A percentile compares a stretch with the other conserved stretches of the same genome.
Evolutionary conservation across 2,329 filamentous ascomycete genomes (phyloP).

Genomic region (Fusarium nisikadoi): DNA sequence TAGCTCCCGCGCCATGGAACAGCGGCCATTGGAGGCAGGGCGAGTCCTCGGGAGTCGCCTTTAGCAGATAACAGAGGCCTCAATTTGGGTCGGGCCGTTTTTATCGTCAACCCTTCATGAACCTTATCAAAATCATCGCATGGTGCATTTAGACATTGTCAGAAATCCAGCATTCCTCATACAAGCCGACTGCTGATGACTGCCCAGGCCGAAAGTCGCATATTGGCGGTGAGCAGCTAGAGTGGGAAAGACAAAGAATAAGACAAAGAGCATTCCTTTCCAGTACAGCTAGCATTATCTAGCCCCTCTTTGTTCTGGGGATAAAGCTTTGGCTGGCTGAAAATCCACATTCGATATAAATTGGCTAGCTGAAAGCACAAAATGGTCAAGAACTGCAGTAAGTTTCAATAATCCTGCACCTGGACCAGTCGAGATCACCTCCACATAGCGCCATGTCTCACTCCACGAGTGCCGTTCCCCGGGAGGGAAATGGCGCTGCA

Average conservation of each 20-base stretch:
- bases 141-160: too few relatives aligned
- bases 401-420: too few relatives aligned
- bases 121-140: accelerated
- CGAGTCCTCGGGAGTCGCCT: too few relatives aligned
- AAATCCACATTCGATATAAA: too few relatives aligned
- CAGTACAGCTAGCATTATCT: neutral
- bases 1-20: neutral
- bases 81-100: too few relatives aligned
- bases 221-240: neutral
- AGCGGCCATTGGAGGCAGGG: neutral
- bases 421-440: neutral
- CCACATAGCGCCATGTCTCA: neutral
- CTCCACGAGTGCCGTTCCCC: neutral
- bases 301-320: too few relatives aligned
- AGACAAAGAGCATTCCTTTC: neutral
- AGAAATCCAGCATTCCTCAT: too few relatives aligned
- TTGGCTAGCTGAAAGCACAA: too few relatives aligned
- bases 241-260: neutral
- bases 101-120: neutral
- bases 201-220: accelerated
- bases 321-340: neutral
- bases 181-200: accelerated
- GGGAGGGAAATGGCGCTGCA: accelerated
- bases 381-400: too few relatives aligned
- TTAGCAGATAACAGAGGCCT: too few relatives aligned